Evolutionary conservation across 1,139 yeast species (phyloP).

Genomic region (Nakaseomyces glabratus): DNA sequence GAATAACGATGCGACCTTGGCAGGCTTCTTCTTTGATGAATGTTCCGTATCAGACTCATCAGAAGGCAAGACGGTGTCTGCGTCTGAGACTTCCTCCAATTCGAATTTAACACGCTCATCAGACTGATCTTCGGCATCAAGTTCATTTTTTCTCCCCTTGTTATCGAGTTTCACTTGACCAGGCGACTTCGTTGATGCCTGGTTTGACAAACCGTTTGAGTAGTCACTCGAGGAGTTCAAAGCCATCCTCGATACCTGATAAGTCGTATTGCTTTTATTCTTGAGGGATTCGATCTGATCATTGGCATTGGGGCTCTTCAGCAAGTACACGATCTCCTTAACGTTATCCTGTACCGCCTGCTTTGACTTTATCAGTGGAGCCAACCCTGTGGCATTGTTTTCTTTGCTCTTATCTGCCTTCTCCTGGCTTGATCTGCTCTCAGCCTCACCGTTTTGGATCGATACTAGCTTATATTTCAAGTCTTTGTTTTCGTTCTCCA

Average conservation of each 20-base stretch:
- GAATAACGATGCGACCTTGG: slow-evolving; percentile 1
- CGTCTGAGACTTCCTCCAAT: slow-evolving; percentile 4
- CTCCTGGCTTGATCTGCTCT: slow-evolving; percentile 7
- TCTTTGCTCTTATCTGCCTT: slow-evolving; percentile 4
- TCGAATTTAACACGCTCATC: not conserved
- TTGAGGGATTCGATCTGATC: slow-evolving; percentile 22
- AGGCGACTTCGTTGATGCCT: too few relatives aligned
- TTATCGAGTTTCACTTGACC: too few relatives aligned
- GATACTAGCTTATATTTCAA: slow-evolving; percentile 44
- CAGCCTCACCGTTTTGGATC: slow-evolving; percentile 26
- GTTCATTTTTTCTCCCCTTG: too few relatives aligned
- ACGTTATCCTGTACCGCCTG: slow-evolving; percentile 29
- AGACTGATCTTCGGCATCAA: too few relatives aligned
- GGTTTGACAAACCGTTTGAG: too few relatives aligned
- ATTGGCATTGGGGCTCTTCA: slow-evolving; percentile 26
- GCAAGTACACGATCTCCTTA: slow-evolving; percentile 30
- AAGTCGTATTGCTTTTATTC: slow-evolving; percentile 12
- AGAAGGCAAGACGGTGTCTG: slow-evolving; percentile 2
- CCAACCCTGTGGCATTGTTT: slow-evolving; percentile 4
- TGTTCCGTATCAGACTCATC: not conserved
- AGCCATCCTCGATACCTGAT: slow-evolving; percentile 7
- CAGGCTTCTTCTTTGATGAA: not conserved
- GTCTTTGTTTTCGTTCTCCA: slow-evolving; percentile 54
- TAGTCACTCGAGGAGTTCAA: too few relatives aligned
- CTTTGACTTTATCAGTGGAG: slow-evolving; percentile 21